Evolutionary conservation across 768 basidiomycete species (phyloP), one percentile per base, ranked within the genome.

Genomic region (Boletus edulis): DNA sequence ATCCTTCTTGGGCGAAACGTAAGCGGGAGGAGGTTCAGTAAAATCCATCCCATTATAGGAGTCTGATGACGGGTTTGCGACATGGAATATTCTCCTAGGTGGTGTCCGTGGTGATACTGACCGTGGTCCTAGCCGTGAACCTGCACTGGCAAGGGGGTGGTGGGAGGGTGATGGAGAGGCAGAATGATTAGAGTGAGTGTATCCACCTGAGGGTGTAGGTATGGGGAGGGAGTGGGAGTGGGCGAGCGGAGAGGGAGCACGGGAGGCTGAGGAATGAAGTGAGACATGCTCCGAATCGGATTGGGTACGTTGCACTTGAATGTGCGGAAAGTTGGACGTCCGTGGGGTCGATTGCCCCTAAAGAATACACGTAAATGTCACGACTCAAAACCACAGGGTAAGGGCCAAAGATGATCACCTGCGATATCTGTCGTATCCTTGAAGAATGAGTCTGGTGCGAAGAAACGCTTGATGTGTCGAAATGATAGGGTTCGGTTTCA

Each of bases 1-100:
- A 14, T 42, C 52, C 49, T 51, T 55, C 15, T 48, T 29, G 35
- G 66, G 66, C 0, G 70, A 75, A 29, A 20, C 65, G 41, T 81
- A 81, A 3, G 81, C 78, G 4, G 81, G 79, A 0, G 81, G 81
- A 8, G 80, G 79, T 5, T 80, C 75, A 24, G 39, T 10, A 60
- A 67, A 54, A 55, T 57, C 52, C 58, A 56, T 44, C 29, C 39
- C 61, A 11, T 66, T 56, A 9, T 39, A 40, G 12, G 56, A 67
- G 40, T 64, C 62, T 31, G 73, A 57, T 15, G 72, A 68, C 3
- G 67, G 69, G 58, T 82, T 81, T 5, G 67, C 66, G 49, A 81
- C 62, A 42, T 78, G 77, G 48, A 75, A 77, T 17, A 72, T 59
- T 46, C 78, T 66, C 49, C 72, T 69, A 2, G 77, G 73, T 14